Conservation (phyloP, 2,329 filamentous ascomycete species). For the Hypomyces rosellus region DNA sequence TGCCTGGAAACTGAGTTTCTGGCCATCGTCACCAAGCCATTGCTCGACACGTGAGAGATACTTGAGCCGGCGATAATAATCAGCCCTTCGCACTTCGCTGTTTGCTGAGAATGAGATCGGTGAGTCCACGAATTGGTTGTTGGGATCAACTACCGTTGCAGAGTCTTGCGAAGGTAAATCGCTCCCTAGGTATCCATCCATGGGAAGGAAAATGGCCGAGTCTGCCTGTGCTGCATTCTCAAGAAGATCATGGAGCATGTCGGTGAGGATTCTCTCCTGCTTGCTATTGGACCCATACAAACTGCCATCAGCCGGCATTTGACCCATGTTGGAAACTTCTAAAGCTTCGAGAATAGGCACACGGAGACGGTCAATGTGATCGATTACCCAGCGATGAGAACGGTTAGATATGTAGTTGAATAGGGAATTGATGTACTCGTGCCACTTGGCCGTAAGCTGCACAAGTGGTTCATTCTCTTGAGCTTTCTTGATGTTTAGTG, state of each 20-base stretch:
- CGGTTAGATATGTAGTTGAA: conserved; percentile 15
- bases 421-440: conserved; percentile 19
- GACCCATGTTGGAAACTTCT: neutral
- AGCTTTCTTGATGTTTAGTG: conserved; percentile 17
- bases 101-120: conserved; percentile 12
- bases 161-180: conserved; percentile 11
- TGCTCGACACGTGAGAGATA: conserved; percentile 9
- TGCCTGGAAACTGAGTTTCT: neutral
- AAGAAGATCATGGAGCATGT: conserved; percentile 19
- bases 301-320: too few relatives aligned
- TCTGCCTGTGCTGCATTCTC: conserved; percentile 19
- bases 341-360: conserved; percentile 12
- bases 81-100: conserved; percentile 6
- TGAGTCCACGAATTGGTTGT: conserved; percentile 4
- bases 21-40: conserved; percentile 1
- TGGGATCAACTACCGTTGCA: neutral
- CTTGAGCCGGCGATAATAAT: conserved; percentile 11
- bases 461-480: conserved; percentile 4
- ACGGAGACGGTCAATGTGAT: conserved; percentile 17
- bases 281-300: too few relatives aligned
- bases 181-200: conserved; percentile 23
- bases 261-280: conserved; percentile 13
- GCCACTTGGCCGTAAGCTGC: conserved; percentile 19
- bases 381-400: conserved; percentile 21
- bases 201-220: conserved; percentile 20